These are phyloP conservation scores for Fusarium haematococcum DNA, from an alignment of 2,329 filamentous ascomycete genomes.

Conservation along the genomic window DNA sequence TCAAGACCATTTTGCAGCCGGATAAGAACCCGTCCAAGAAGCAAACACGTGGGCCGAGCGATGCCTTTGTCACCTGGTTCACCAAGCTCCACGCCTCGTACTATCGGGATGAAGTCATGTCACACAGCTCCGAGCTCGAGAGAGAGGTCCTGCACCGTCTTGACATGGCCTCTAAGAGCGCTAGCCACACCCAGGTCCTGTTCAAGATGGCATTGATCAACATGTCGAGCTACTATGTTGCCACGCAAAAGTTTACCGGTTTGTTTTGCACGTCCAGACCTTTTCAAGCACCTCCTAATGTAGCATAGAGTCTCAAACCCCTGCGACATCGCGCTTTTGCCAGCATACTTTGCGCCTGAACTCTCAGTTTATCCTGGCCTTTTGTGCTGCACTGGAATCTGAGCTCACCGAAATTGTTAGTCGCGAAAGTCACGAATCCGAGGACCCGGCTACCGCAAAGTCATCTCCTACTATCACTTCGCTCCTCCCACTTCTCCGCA, in stretches of 20 bases:
- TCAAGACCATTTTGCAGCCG: constrained; percentile 65
- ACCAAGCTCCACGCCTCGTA: constrained; percentile 87
- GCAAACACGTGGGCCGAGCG: constrained; percentile 56
- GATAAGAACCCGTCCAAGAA: constrained; percentile 47
- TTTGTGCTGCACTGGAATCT: constrained; percentile 77
- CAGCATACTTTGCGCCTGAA: constrained; percentile 82
- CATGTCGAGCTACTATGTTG: constrained; percentile 83
- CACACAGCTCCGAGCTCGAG: constrained; percentile 84
- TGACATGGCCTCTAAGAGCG: constrained; percentile 77
- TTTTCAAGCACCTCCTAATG: constrained; percentile 2
- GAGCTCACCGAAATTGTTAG: constrained; percentile 69
- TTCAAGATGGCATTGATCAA: constrained; percentile 88
- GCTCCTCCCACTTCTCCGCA: constrained; percentile 64
- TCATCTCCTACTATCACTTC: constrained; percentile 54
- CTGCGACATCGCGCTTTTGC: constrained; percentile 60
- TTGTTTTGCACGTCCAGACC: constrained; percentile 33
- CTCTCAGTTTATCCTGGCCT: constrained; percentile 77
- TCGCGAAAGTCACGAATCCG: constrained; percentile 35
- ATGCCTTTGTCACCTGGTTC: constrained; percentile 83
- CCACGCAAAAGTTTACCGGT: constrained; percentile 55
- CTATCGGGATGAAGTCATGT: constrained; percentile 80
- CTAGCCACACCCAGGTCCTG: constrained; percentile 72
- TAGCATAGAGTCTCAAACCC: constrained; percentile 60
- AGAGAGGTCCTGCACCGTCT: constrained; percentile 85
- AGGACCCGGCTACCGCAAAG: constrained; percentile 40